Evolutionary conservation across 1,284 basidiomycete species (phyloP), one percentile per base, ranked within the genome.

Genomic region (Leccinum solheimii): DNA sequence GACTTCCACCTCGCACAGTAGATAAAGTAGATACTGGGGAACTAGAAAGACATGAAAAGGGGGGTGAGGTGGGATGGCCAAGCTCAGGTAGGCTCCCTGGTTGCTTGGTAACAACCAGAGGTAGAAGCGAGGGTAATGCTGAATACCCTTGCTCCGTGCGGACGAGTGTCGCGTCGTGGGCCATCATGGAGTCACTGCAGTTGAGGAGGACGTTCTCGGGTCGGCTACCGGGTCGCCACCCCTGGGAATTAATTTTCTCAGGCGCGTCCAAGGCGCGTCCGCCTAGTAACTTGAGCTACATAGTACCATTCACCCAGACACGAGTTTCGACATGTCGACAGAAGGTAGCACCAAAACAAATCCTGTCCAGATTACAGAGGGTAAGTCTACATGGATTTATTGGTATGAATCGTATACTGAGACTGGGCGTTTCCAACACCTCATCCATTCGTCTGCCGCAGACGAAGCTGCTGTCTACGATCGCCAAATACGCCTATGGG

Each of bases 401-500:
- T 40, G 3, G 11, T 32, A 27, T 50, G 57, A 5, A 19, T 21
- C 48, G 38, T 36, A 26, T 52, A 21, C 61, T 58, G 56, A 68
- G 26, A 21, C 50, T 40, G 54, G 52, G 57, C 58, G 40, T 51
- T 50, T 59, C 59, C n/a, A 7, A 45, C 6, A 45, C 19, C 26
- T 38, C 16, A 32, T 13, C 26, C 50, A 16, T 26, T 38, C 51
- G 16, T 59, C 40, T 34, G 45, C 48, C 48, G 60, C 65, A 89
- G 91, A 91, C 76, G 91, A 94, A 73, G 92, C 90, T 16, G 90
- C 90, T 5, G 78, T 98, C 32, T 98, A 99, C 75, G 97, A 98
- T 77, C 89, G 97, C 45, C 97, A 98, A 78, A 98, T 99, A 79
- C 87, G 97, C 30, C 80, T 98, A 63, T 99, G 97, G 97, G 97